A percentile compares a stretch with the other conserved stretches of the same genome.
Evolutionary conservation across 106 monocot species (phyloP).

Genomic region (Amphibolis antarctica): DNA sequence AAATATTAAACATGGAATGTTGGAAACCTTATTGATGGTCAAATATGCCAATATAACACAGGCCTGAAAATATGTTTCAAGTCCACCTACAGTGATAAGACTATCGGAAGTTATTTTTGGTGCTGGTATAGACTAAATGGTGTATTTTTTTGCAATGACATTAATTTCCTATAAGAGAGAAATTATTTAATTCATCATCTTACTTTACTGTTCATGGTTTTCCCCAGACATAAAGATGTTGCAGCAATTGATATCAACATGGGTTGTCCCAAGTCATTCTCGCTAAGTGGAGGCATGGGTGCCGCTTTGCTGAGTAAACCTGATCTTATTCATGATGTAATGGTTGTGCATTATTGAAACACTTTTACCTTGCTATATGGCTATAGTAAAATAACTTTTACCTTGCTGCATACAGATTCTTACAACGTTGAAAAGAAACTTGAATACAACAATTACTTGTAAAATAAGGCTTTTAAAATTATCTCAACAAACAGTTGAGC

Average conservation of each 20-base stretch:
- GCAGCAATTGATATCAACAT: constrained; percentile 98
- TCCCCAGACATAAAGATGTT: constrained; percentile 75
- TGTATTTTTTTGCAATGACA: neutral
- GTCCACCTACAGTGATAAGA: no score
- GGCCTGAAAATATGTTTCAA: no score
- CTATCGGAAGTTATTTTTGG: no score
- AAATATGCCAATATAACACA: no score
- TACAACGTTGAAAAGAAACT: constrained; percentile 78
- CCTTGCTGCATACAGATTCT: constrained; percentile 52
- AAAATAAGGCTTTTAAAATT: constrained; percentile 80
- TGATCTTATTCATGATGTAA: constrained; percentile 98
- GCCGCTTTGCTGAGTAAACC: constrained; percentile 97
- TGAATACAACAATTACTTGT: constrained; percentile 71
- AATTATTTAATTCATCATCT: neutral
- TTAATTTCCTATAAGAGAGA: neutral
- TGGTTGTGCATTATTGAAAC: constrained; percentile 5
- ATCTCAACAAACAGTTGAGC: constrained; percentile 61
- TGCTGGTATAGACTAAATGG: neutral
- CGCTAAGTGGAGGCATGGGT: constrained; percentile 98
- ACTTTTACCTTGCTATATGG: neutral
- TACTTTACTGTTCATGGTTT: neutral
- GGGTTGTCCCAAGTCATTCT: constrained; percentile 95
- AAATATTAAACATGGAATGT: no score
- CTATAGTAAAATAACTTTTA: neutral
- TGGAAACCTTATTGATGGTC: no score